Evolutionary conservation across 169 alveolate species (phyloP), one percentile per base, ranked within the genome.

Genomic region (Plasmodium gonderi): DNA sequence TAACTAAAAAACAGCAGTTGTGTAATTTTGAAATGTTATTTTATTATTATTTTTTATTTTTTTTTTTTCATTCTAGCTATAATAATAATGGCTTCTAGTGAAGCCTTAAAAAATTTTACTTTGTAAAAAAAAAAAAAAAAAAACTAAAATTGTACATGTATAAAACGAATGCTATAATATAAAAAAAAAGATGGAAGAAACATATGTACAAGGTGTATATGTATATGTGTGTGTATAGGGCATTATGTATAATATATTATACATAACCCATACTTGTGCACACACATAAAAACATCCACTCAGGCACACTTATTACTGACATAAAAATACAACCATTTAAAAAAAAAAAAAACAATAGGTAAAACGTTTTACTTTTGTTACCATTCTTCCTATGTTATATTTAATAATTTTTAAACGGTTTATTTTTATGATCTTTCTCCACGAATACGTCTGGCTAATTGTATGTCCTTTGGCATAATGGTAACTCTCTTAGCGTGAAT

Each of bases 401-500:
- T n/a, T n/a, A n/a, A n/a, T n/a, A n/a, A n/a, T n/a, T n/a, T n/a
- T n/a, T n/a, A n/a, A n/a, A n/a, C n/a, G n/a, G n/a, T n/a, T n/a
- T n/a, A n/a, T 49, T 49, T 44, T 94, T 91, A 96, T 38, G 97
- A 96, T 91, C 99, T 97, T 96, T 98, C 99, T 89, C 99, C 99
- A 95, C 99, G 98, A 96, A 99, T 98, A 95, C 99, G 97, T 96
- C 99, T 97, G 91, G 99, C 99, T 90, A 99, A 96, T 94, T 98
- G 99, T 80, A 99, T 98, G 94, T 99, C 99, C 97, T 98, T 99
- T 90, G 99, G 99, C 99, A 99, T 99, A 92, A 99, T 98, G 95
- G 99, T 99, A 42, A 99, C 99, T 94, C 99, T 97, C 98, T 98
- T 98, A 79, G 99, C 99, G 96, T 99, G 99, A 92, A 98, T 98